phyloP scores from a whole-genome alignment of 768 basidiomycete genomes.

The Mycena maculata region DNA sequence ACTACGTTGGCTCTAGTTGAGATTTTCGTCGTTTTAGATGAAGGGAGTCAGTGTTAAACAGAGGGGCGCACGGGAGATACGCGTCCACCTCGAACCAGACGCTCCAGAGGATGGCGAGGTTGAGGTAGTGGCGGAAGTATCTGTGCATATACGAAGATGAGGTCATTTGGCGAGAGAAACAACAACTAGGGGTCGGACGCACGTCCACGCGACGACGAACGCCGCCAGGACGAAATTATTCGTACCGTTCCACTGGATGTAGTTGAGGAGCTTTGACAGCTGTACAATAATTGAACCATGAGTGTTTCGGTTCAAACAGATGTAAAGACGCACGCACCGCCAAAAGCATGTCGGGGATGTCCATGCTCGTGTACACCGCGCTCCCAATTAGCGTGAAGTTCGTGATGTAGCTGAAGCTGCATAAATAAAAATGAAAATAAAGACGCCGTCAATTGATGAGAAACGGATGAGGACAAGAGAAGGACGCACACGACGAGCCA shows the following conservation, averaged over 20 bases:
- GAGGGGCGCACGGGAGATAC: constrained; percentile 72
- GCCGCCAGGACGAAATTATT: constrained; percentile 71
- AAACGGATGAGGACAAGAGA: neutral
- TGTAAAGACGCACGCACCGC: constrained; percentile 65
- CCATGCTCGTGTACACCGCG: constrained; percentile 96
- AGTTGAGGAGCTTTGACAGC: constrained; percentile 90
- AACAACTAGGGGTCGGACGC: constrained; percentile 46
- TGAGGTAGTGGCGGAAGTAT: constrained; percentile 94
- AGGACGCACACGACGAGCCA: constrained; percentile 86
- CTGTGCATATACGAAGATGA: constrained; percentile 52
- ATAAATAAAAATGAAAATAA: constrained; percentile 2
- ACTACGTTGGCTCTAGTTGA: too few relatives aligned
- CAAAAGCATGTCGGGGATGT: constrained; percentile 89
- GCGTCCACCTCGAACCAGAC: constrained; percentile 79
- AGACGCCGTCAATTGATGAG: neutral
- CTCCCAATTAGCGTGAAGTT: constrained; percentile 90
- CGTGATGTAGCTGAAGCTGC: constrained; percentile 83
- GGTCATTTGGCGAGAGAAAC: neutral
- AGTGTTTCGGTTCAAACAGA: neutral
- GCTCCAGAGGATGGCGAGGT: constrained; percentile 86
- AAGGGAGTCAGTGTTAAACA: neutral
- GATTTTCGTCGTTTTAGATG: neutral
- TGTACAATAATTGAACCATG: constrained; percentile 43
- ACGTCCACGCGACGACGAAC: constrained; percentile 87
- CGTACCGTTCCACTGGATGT: constrained; percentile 73